These are phyloP conservation scores for Eucalyptus guilfoylei DNA, from an alignment of 345 rosid species.

Conservation along the genomic window DNA sequence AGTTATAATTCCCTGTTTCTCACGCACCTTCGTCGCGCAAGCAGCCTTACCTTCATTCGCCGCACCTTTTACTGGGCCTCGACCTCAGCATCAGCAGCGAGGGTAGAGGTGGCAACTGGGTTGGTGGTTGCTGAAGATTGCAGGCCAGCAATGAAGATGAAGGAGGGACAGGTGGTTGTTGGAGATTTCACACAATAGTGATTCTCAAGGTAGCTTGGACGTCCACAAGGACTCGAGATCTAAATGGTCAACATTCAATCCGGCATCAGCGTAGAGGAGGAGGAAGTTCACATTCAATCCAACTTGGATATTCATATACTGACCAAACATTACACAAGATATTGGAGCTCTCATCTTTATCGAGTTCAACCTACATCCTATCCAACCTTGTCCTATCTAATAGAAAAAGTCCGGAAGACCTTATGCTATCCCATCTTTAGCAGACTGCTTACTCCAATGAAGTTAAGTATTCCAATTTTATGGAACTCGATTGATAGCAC, in stretches of 20 bases:
- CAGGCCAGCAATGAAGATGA: background rate
- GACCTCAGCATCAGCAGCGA: background rate
- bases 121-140: background rate
- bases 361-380: background rate
- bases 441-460: too few species aligned
- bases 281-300: background rate
- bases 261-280: accelerated
- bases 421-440: background rate
- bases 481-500: too few species aligned
- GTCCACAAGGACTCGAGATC: background rate
- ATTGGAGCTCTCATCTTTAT: background rate
- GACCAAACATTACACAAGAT: background rate
- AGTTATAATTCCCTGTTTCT: accelerated
- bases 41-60: background rate
- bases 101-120: background rate
- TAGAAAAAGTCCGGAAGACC: background rate
- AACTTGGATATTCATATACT: background rate
- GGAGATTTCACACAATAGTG: background rate
- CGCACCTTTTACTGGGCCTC: background rate
- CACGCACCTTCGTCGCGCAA: background rate
- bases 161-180: background rate
- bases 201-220: background rate
- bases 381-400: background rate
- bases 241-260: background rate
- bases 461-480: too few species aligned